Base-by-base conservation (phyloP, 2,329 filamentous ascomycete species). In the Pseudocercospora crystallina region DNA sequence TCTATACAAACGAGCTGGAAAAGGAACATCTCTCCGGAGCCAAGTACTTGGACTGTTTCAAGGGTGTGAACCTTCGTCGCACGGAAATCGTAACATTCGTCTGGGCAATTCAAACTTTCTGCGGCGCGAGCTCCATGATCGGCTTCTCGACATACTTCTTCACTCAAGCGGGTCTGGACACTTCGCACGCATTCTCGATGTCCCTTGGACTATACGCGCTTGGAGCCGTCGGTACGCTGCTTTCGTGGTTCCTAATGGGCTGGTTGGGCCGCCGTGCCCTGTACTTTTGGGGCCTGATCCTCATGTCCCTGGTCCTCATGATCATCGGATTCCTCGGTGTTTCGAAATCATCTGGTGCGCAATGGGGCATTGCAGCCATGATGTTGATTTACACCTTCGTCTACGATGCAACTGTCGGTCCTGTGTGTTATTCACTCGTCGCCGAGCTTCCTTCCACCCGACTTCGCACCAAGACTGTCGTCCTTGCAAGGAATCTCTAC, bases 1-100 rank as follows among this genome's bases (percentile, higher is more conserved):
- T 90, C 1, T 63, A 71, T 37, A 75, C 72, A 3, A 71, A 83
- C 50, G 71, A 76, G 47, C 67, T 82, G 1, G 82, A 85, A 63
- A 71, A 76, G 49, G 74, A 79, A 44, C 64, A 72, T 53, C 73
- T 77, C 49, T 67, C 73, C 2, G 75, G 76, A 2, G 71, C 73
- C 0, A 68, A 60, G 0, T 82, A 80, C 59, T 54, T 56, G 11
- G 77, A 82, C 61, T 79, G 77, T 61, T 82, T 83, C 69, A 73
- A 68, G 32, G 76, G 77, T 5, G 59, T 73, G 29, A 76, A 83
- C 58, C 67, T 77, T 52, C 69, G 73, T 1, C 69, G 73, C 2
- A 75, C 72, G 3, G 72, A 74, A 50, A 72, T 75, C 17, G 66
- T 66, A 20, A 46, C 36, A 12, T 39, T 48, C n/a, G 37, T 47